Conservation (phyloP, 352 stramenopile species). For the Pythium graminicola region DNA sequence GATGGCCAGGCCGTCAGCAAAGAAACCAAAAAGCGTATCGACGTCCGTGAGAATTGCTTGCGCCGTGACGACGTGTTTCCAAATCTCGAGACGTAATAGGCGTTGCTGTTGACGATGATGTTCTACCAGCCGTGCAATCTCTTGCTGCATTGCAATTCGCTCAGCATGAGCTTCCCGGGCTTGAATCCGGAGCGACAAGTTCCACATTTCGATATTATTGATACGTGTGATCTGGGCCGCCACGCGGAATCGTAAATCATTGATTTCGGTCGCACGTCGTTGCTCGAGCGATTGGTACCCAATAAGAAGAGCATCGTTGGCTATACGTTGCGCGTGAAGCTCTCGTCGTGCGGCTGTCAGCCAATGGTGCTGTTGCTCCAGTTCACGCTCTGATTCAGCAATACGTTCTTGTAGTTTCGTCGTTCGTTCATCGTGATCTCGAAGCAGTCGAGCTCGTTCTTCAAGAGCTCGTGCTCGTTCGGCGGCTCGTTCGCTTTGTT, state of each 20-base stretch:
- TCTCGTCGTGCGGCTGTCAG: conserved; percentile 61
- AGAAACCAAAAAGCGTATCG: conserved; percentile 60
- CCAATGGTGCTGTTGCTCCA: conserved; percentile 56
- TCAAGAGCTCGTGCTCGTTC: conserved; percentile 27
- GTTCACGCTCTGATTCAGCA: conserved; percentile 24
- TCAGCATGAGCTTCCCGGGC: conserved; percentile 51
- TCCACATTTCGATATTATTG: conserved; percentile 79
- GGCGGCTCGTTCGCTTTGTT: conserved; percentile 24
- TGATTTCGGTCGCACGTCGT: conserved; percentile 59
- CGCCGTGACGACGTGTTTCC: conserved; percentile 58
- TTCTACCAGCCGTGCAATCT: conserved; percentile 32
- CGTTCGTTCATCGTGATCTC: conserved; percentile 33
- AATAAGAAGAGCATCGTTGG: conserved; percentile 62
- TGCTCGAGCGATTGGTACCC: conserved; percentile 63
- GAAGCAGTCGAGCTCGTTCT: conserved; percentile 40
- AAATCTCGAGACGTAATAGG: conserved; percentile 54
- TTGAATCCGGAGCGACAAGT: conserved; percentile 63
- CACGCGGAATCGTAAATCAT: conserved; percentile 76
- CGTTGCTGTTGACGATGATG: conserved; percentile 66
- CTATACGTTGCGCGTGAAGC: conserved; percentile 52
- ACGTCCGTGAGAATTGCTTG: conserved; percentile 64
- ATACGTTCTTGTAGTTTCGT: conserved; percentile 37
- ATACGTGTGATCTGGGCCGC: conserved; percentile 58
- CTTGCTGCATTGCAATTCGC: conserved; percentile 39
- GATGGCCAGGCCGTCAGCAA: conserved; percentile 48